These are phyloP conservation scores for Thinopyrum elongatum DNA, from an alignment of 176 grass and related monocot genomes.

Conservation along the genomic window DNA sequence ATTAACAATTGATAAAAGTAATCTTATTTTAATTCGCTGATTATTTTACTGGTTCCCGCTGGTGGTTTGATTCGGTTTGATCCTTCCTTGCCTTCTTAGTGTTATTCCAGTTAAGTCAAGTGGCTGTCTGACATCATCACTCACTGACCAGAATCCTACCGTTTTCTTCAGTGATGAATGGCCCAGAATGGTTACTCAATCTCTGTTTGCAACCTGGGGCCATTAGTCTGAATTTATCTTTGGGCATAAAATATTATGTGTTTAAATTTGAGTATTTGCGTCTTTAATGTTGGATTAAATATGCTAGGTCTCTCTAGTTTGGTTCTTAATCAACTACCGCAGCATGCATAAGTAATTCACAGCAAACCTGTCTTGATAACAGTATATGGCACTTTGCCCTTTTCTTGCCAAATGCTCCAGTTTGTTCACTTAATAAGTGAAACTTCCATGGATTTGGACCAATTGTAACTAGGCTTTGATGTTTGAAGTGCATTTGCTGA, in stretches of 20 bases:
- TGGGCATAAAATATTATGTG: background rate
- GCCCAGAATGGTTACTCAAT: background rate
- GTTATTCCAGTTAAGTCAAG: conserved; percentile 12
- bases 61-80: background rate
- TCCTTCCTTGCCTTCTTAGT: background rate
- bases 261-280: background rate
- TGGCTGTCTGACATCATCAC: background rate
- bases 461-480: conserved; percentile 10
- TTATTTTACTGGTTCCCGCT: conserved; percentile 6
- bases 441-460: background rate
- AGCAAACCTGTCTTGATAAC: background rate
- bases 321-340: conserved; percentile 17
- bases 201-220: background rate
- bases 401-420: background rate
- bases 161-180: conserved; percentile 8
- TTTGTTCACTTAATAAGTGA: background rate
- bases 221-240: background rate
- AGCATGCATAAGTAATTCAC: background rate
- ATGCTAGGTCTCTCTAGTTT: conserved; percentile 5
- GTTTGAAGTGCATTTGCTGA: background rate
- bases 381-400: background rate
- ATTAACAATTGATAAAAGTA: background rate
- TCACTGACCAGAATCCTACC: background rate
- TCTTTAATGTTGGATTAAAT: background rate
- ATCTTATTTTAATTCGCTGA: background rate